Conservation (phyloP, 768 basidiomycete species). For the Mycena vulgaris region DNA sequence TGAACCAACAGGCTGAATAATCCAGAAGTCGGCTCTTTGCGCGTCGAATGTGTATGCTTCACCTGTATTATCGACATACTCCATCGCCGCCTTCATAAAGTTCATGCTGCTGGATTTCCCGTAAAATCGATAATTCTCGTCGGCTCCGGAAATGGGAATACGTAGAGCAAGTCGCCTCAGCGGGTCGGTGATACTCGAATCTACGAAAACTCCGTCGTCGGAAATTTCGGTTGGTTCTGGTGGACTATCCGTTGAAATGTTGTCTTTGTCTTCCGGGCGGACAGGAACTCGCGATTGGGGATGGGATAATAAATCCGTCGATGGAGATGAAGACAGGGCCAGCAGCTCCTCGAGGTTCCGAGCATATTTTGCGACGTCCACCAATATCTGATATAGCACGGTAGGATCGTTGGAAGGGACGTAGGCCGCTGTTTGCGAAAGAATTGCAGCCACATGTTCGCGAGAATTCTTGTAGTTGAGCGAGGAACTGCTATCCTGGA, state of each 20-base stretch:
- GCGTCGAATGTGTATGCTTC: slow-evolving; percentile 6
- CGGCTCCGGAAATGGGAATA: not conserved
- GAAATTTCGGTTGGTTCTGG: not conserved
- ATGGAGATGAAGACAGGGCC: not conserved
- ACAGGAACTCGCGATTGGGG: not conserved
- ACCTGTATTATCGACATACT: slow-evolving; percentile 9
- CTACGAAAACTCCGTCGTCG: slow-evolving; percentile 21
- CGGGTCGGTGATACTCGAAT: slow-evolving; percentile 13
- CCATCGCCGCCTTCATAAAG: slow-evolving; percentile 26
- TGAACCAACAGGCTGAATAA: slow-evolving; percentile 15
- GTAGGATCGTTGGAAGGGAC: slow-evolving; percentile 27
- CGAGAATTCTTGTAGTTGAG: slow-evolving; percentile 25
- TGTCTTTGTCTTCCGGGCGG: not conserved
- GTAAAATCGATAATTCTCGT: slow-evolving; percentile 15
- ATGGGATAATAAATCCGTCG: not conserved
- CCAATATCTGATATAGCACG: slow-evolving; percentile 6
- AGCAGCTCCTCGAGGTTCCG: slow-evolving; percentile 32
- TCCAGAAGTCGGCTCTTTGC: slow-evolving; percentile 41
- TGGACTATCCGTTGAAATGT: not conserved
- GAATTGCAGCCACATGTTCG: slow-evolving; percentile 28
- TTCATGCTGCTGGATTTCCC: slow-evolving; percentile 23
- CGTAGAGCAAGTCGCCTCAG: slow-evolving; percentile 5
- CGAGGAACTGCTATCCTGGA: slow-evolving; percentile 24
- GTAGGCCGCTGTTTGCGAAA: slow-evolving; percentile 26
- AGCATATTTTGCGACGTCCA: slow-evolving; percentile 34